These are phyloP conservation scores for Melaleuca quinquenervia DNA, from an alignment of 345 rosid species.

Conservation along the genomic window DNA sequence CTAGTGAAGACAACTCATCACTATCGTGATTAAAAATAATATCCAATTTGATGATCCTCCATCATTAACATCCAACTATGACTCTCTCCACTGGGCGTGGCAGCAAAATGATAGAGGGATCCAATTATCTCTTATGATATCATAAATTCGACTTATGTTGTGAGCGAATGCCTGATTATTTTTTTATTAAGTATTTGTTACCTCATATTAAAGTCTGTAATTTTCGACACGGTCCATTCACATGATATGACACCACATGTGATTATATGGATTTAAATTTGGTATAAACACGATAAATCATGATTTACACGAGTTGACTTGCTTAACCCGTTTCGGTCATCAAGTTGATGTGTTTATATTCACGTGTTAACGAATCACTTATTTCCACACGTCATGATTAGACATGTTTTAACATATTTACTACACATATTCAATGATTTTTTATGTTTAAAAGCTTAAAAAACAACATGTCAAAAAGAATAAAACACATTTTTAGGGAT, in stretches of 20 bases:
- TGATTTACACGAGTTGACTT: background rate
- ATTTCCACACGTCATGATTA: background rate
- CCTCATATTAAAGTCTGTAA: background rate
- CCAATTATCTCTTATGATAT: background rate
- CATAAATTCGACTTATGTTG: too few species aligned
- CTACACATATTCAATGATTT: background rate
- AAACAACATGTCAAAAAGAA: background rate
- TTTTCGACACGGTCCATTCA: background rate
- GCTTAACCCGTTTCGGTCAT: background rate
- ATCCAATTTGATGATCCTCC: background rate
- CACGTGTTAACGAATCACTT: background rate
- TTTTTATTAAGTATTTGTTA: background rate
- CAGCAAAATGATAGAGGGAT: background rate
- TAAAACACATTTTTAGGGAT: background rate
- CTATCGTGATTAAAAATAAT: background rate
- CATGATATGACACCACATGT: background rate
- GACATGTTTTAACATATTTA: background rate
- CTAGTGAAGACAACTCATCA: background rate
- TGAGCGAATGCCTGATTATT: background rate
- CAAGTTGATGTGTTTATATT: background rate
- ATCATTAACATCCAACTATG: background rate
- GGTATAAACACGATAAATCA: background rate
- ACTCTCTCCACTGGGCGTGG: background rate
- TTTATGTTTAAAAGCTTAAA: background rate
- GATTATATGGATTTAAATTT: background rate